Base-by-base conservation (phyloP, 768 basidiomycete genomes). In the Lactifluus volemus region DNA sequence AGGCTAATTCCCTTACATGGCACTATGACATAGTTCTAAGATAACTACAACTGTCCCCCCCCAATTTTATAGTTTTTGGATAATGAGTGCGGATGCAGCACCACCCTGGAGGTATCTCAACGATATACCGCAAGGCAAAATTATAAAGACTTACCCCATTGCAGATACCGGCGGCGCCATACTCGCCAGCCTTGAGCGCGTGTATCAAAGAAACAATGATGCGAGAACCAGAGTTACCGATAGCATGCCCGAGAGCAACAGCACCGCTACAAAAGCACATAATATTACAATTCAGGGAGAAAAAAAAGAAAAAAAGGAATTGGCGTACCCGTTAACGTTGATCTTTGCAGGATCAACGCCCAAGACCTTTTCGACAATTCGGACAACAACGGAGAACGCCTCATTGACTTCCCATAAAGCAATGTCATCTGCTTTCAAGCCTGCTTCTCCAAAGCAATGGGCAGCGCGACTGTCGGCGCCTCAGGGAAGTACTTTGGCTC, bases 401-500 rank as follows among this genome's bases (percentile, higher is more conserved):
- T 99, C 96, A 73, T 99, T 99, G 73, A 98, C 83, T 74, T 99
- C 97, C 71, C 92, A 99, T 52, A 88, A 80, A 49, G 93, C 80
- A 65, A 99, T 92, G 68, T 99, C 92, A 48, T 88, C 78, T 51
- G 84, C 70, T 19, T 84, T 83, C 59, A 98, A 78, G 67, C 89
- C 89, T 21, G 96, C 97, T 81, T 86, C 77, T 93, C 76, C 61
- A 99, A 77, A 12, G 97, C 97, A 60, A 83, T 74, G 21, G 97
- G 97, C 42, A 99, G 75, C 30, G 96, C 96, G 64, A 90, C 79
- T 6, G 96, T 90, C 12, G 97, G 97, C 25, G 97, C 97, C 67
- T 84, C 80, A 45, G 97, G 96, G 84, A 99, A 99, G 74, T 98
- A 92, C 66, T 98, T 88, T 32, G 97, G 97, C 19, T 93, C 92